These are phyloP conservation scores for Allium sativum DNA, from an alignment of 106 monocot species.

Conservation along the genomic window DNA sequence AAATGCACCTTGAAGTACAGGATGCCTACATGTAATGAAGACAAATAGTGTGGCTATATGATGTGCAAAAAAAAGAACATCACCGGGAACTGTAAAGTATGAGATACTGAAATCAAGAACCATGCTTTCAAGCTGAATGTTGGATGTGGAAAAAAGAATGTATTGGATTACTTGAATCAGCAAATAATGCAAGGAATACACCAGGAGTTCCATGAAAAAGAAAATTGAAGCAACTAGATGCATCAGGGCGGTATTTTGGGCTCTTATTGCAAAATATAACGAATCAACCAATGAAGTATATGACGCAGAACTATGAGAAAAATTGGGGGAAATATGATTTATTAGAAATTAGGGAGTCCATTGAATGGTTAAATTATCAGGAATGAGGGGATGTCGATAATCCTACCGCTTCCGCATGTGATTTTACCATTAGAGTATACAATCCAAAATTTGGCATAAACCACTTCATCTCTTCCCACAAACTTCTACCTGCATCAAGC, in stretches of 20 bases:
- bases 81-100: slow-evolving; percentile 62
- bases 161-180: slow-evolving; percentile 17
- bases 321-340: slow-evolving; percentile 35
- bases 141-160: slow-evolving; percentile 30
- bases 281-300: slow-evolving; percentile 56
- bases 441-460: no score
- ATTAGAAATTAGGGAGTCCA: slow-evolving; percentile 21
- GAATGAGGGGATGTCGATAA: no score
- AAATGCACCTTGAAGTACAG: slow-evolving; percentile 61
- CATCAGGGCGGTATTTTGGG: slow-evolving; percentile 50
- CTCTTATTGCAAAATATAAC: slow-evolving; percentile 61
- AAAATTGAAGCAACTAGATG: slow-evolving; percentile 75
- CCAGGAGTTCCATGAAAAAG: slow-evolving; percentile 71
- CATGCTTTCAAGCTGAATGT: slow-evolving; percentile 36
- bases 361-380: no score
- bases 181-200: slow-evolving; percentile 30
- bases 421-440: no score
- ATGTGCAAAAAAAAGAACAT: slow-evolving; percentile 84
- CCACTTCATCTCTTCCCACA: no score
- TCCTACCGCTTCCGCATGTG: no score
- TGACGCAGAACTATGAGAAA: slow-evolving; percentile 34
- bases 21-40: slow-evolving; percentile 72
- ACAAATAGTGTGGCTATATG: slow-evolving; percentile 95
- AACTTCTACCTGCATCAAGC: no score
- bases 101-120: slow-evolving; percentile 92